Conservation (phyloP, 306 rosid species). For the Vigna mungo region DNA sequence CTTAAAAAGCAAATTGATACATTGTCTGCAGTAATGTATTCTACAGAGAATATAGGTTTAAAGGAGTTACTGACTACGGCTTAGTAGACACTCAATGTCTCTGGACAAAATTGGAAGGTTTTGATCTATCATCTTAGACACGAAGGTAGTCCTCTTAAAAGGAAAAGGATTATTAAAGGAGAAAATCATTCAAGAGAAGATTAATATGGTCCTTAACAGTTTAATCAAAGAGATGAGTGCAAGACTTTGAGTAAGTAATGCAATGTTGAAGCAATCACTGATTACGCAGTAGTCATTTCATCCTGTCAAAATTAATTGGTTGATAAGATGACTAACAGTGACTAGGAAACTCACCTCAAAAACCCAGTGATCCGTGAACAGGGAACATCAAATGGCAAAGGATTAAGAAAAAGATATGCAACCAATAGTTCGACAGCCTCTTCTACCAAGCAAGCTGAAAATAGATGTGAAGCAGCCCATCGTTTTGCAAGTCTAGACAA, state of each 20-base stretch:
- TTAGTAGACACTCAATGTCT: not conserved
- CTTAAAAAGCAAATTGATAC: not conserved
- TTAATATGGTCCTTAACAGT: not conserved
- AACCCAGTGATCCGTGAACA: conserved; percentile 89
- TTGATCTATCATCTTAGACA: not conserved
- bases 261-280: not conserved
- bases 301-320: conserved; percentile 33
- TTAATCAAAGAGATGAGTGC: not conserved
- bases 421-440: conserved; percentile 93
- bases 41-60: not conserved
- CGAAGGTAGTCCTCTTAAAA: not conserved
- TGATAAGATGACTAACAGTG: conserved; percentile 34
- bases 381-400: conserved; percentile 82
- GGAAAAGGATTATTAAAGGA: not conserved
- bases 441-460: conserved; percentile 90
- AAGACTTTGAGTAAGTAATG: not conserved
- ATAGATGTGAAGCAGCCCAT: conserved; percentile 93
- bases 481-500: conserved; percentile 90
- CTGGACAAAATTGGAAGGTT: not conserved
- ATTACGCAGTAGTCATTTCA: conserved; percentile 28
- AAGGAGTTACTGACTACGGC: not conserved
- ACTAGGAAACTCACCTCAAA: conserved; percentile 66
- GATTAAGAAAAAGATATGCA: conserved; percentile 78
- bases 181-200: not conserved
- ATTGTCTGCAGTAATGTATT: not conserved